Conservation (phyloP, 345 rosid genomes). For the Rhodomyrtus tomentosa region DNA sequence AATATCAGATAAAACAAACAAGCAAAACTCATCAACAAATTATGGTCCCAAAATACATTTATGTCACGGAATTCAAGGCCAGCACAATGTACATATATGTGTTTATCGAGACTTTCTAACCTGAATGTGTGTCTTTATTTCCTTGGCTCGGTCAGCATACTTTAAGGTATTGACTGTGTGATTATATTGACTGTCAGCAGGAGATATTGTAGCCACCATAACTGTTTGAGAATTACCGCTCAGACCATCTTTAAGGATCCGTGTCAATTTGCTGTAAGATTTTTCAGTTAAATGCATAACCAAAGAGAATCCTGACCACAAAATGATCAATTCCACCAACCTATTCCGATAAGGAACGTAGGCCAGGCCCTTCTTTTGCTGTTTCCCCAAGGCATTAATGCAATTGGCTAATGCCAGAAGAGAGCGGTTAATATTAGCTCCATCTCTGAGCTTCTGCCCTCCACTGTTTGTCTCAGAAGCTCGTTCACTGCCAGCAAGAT, state of each 20-base stretch:
- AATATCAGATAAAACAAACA: neutral
- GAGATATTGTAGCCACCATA: slow-evolving; percentile 87
- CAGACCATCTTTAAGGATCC: slow-evolving; percentile 96
- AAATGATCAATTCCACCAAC: slow-evolving; percentile 15
- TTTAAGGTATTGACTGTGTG: slow-evolving; percentile 87
- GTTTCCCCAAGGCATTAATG: slow-evolving; percentile 89
- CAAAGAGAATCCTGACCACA: neutral
- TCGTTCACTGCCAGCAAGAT: slow-evolving; percentile 98
- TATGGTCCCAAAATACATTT: neutral
- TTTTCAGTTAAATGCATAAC: neutral
- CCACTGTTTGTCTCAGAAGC: slow-evolving; percentile 89
- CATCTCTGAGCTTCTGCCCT: slow-evolving; percentile 92
- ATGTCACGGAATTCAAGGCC: neutral
- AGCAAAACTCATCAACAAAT: neutral
- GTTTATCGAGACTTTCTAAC: slow-evolving; percentile 12
- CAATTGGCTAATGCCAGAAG: slow-evolving; percentile 95
- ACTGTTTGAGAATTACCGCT: slow-evolving; percentile 97
- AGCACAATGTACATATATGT: neutral
- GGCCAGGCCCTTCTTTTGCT: slow-evolving; percentile 94
- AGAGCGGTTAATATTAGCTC: slow-evolving; percentile 87
- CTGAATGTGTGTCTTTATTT: slow-evolving; percentile 88
- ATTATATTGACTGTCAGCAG: slow-evolving; percentile 49
- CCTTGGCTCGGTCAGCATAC: slow-evolving; percentile 98
- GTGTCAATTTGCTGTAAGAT: slow-evolving; percentile 57
- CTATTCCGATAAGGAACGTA: slow-evolving; percentile 97